These are phyloP conservation scores for Amanita subjunquillea DNA, from an alignment of 768 basidiomycete species.

Conservation along the genomic window DNA sequence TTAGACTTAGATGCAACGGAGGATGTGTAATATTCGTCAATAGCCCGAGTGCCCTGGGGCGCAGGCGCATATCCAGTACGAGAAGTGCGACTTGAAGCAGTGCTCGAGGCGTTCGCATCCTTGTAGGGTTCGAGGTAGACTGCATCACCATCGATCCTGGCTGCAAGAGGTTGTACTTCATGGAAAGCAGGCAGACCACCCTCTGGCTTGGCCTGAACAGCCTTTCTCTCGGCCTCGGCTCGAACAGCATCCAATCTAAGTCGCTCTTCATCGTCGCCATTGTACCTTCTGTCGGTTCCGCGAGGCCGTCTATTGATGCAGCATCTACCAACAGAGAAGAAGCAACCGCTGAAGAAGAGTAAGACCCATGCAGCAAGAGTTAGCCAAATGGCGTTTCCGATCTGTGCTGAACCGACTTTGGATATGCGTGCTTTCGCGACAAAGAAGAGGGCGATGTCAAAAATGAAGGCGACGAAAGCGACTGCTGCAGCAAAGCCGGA, in stretches of 20 bases:
- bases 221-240: slow-evolving; percentile 79
- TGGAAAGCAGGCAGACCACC: slow-evolving; percentile 67
- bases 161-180: slow-evolving; percentile 65
- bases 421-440: slow-evolving; percentile 81
- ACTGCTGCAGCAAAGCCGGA: slow-evolving; percentile 74
- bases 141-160: slow-evolving; percentile 44
- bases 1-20: slow-evolving; percentile 11
- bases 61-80: slow-evolving; percentile 54
- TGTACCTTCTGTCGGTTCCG: slow-evolving; percentile 15
- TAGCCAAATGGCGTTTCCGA: slow-evolving; percentile 89
- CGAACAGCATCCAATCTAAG: slow-evolving; percentile 79
- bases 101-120: slow-evolving; percentile 14
- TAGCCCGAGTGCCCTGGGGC: slow-evolving; percentile 52
- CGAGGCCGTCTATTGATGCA: slow-evolving; percentile 50
- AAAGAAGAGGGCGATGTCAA: slow-evolving; percentile 89
- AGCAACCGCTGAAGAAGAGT: slow-evolving; percentile 85
- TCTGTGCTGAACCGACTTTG: slow-evolving; percentile 61
- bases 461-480: slow-evolving; percentile 81
- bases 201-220: slow-evolving; percentile 45
- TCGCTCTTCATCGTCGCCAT: slow-evolving; percentile 42
- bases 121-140: slow-evolving; percentile 37
- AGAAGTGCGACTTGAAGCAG: slow-evolving; percentile 20
- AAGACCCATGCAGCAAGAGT: slow-evolving; percentile 80
- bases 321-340: slow-evolving; percentile 77
- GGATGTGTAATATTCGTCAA: slow-evolving; percentile 64